Evolutionary conservation across 2,329 filamentous ascomycete genomes (phyloP).

Genomic region (Nigrospora sphaerica): DNA sequence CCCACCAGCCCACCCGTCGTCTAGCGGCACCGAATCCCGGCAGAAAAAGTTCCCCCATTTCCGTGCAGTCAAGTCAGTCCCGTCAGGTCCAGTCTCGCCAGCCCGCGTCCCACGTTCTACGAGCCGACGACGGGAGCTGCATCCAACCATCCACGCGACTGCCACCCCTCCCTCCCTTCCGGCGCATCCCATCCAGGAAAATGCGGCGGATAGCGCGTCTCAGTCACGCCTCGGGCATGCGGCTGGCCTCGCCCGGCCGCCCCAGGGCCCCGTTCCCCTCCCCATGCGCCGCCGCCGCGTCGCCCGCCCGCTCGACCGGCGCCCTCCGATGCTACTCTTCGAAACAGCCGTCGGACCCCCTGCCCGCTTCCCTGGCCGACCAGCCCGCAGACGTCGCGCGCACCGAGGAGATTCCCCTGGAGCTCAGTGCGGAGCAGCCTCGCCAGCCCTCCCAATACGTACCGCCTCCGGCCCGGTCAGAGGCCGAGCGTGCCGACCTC

Average conservation of each 20-base stretch:
- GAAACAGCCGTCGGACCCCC: background rate
- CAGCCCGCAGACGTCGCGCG: background rate
- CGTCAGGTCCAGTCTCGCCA: no score
- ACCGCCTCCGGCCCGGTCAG: conserved; percentile 12
- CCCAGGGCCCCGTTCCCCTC: conserved; percentile 14
- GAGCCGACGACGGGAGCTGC: no score
- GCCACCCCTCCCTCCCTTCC: background rate
- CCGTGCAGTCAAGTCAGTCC: no score
- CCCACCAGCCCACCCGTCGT: no score
- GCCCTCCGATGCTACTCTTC: conserved; percentile 17
- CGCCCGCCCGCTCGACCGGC: conserved; percentile 2
- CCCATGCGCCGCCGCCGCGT: conserved; percentile 13
- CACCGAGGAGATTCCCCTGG: background rate
- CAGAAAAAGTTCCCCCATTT: background rate
- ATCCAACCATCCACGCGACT: background rate
- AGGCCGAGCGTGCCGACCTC: conserved; percentile 19
- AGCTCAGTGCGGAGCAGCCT: background rate
- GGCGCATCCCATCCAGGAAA: conserved; percentile 5
- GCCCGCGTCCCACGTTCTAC: no score
- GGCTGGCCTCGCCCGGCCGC: conserved; percentile 7
- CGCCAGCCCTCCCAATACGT: conserved; percentile 4
- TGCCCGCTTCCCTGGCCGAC: conserved; percentile 1
- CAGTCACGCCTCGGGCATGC: conserved; percentile 15
- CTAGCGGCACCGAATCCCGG: background rate
- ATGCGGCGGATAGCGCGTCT: conserved; percentile 23